Evolutionary conservation across 2,329 filamentous ascomycete species (phyloP), one percentile per base, ranked within the genome.

Genomic region (Talaromyces amestolkiae): DNA sequence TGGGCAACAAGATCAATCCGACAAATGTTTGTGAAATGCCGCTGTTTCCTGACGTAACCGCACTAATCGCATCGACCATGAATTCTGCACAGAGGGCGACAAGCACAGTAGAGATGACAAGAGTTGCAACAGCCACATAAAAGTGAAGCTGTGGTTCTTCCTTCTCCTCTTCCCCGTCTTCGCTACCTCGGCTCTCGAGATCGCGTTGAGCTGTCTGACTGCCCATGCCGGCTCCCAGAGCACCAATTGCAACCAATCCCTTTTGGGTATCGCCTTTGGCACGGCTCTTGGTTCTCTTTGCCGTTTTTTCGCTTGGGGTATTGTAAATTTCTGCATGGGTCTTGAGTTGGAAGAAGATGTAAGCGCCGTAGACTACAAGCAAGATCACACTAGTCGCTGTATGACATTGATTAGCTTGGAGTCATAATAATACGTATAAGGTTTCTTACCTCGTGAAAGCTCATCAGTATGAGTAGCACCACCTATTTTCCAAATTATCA

Each of bases 281-380:
- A 35, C 59, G 75, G 69, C 82, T 80, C 53, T 77, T 78, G 31
- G 67, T 67, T 47, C 78, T 74, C 72, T 86, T 91, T 2, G 88
- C 86, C 0, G 91, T 89, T 77, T 97, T 97, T 71, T 91, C 84
- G 69, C 89, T 91, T 39, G 91, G 87, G 61, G 87, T 87, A 75
- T 90, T 92, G 82, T 96, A 97, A 75, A 96, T 89, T 9, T 82
- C 82, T 27, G 85, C 84, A 76, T 97, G 93, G 0, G 93, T 93
- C 76, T 92, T 91, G 66, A 98, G 87, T 78, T 97, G 94, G 83
- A 97, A 97, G 77, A 91, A 85, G 1, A 98, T 87, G 73, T 96
- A 97, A 65, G 86, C 90, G 59, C 79, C 87, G 76, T 97, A 98
- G 10, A 96, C 90, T 56, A 96, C 75, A 1, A 98, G 84, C 4